Evolutionary conservation across 352 stramenopile genomes (phyloP).

Genomic region (Phytophthora cryptogea): DNA sequence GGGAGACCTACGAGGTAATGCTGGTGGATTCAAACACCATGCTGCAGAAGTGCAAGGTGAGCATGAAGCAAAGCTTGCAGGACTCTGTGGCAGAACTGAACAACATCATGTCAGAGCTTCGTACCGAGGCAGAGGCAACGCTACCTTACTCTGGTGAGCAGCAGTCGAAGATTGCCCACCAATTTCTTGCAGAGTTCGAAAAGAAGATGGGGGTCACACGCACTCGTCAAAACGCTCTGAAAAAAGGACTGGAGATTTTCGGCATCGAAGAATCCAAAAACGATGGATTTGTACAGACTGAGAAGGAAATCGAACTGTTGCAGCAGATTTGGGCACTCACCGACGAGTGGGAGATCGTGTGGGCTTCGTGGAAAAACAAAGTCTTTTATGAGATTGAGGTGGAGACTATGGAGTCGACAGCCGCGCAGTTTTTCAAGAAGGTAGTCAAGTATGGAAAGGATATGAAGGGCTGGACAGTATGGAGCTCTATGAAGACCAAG

Average conservation of each 20-base stretch:
- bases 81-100: constrained; percentile 89
- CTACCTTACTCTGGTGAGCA: constrained; percentile 80
- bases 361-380: constrained; percentile 92
- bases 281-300: constrained; percentile 82
- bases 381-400: constrained; percentile 93
- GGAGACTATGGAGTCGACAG: constrained; percentile 90
- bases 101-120: constrained; percentile 81
- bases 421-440: constrained; percentile 92
- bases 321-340: constrained; percentile 91
- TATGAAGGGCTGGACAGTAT: constrained; percentile 92
- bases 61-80: constrained; percentile 96
- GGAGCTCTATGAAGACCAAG: constrained; percentile 93
- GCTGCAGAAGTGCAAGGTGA: constrained; percentile 93
- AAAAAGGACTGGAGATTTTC: constrained; percentile 94
- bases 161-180: constrained; percentile 50
- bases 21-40: constrained; percentile 87
- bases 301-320: constrained; percentile 90
- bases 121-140: constrained; percentile 69
- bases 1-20: constrained; percentile 87
- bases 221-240: constrained; percentile 69
- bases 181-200: constrained; percentile 87
- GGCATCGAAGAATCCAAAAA: constrained; percentile 89
- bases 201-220: constrained; percentile 86
- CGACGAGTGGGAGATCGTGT: constrained; percentile 90
- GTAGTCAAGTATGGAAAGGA: constrained; percentile 94